Evolutionary conservation across 139 green algal species (phyloP).

Genomic region (Volvox africanus): DNA sequence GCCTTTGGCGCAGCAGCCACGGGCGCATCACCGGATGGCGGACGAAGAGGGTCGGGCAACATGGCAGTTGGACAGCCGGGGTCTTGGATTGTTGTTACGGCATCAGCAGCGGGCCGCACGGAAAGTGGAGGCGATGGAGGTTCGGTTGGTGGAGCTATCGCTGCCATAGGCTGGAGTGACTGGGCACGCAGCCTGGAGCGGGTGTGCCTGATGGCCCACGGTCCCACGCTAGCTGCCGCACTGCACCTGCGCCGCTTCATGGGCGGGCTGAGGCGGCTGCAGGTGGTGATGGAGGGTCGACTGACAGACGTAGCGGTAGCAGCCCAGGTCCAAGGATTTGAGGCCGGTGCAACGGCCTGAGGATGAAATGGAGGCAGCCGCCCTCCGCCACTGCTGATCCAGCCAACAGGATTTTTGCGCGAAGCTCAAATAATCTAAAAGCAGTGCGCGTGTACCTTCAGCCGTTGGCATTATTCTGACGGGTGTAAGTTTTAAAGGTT

Average conservation of each 20-base stretch:
- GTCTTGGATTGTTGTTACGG: not conserved
- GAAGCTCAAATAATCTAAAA: too few relatives aligned
- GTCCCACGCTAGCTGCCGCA: not conserved
- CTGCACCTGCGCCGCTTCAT: slow-evolving; percentile 41
- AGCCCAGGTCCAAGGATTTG: not conserved
- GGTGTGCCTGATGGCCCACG: not conserved
- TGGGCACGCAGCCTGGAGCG: slow-evolving; percentile 9
- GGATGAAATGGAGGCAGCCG: too few relatives aligned
- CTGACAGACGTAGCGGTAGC: slow-evolving; percentile 21
- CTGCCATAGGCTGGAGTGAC: not conserved
- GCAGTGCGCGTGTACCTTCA: too few relatives aligned
- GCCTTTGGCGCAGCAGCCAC: too few relatives aligned
- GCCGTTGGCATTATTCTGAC: too few relatives aligned
- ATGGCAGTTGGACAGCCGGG: not conserved
- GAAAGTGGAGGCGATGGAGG: not conserved
- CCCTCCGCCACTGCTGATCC: too few relatives aligned
- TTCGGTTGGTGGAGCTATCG: not conserved
- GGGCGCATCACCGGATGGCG: too few relatives aligned
- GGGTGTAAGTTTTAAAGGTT: too few relatives aligned
- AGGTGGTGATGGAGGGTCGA: slow-evolving; percentile 16
- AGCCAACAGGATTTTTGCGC: too few relatives aligned
- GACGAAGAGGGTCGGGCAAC: not conserved
- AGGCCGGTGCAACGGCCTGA: too few relatives aligned
- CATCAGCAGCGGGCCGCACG: too few relatives aligned
- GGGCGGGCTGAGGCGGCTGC: slow-evolving; percentile 2